Evolutionary conservation across 768 basidiomycete species (phyloP).

Genomic region (Glaciozyma antarctica): DNA sequence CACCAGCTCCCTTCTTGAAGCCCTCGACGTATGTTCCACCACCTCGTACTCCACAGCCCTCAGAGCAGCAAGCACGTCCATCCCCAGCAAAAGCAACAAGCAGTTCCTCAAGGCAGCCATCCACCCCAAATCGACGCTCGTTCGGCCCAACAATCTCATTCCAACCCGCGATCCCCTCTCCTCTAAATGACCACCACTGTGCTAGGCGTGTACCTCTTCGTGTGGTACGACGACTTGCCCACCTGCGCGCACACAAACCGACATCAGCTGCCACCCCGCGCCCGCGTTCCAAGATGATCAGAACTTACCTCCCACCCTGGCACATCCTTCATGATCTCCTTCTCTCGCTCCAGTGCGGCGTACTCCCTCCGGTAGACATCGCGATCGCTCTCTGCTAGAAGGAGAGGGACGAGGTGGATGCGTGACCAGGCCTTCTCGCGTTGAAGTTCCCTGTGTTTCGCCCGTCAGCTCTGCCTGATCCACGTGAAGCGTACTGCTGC

Average conservation of each 20-base stretch:
- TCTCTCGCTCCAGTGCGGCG: slow-evolving; percentile 68
- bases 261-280: neutral
- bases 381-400: slow-evolving; percentile 88
- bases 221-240: slow-evolving; percentile 79
- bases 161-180: neutral
- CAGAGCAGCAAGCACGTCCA: no score
- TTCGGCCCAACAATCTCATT: no score
- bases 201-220: slow-evolving; percentile 57
- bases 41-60: no score
- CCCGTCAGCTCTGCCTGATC: neutral
- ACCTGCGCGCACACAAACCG: slow-evolving; percentile 45
- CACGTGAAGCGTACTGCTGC: no score
- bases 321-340: slow-evolving; percentile 90
- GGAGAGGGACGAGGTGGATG: slow-evolving; percentile 81
- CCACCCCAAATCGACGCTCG: no score
- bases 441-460: slow-evolving; percentile 63
- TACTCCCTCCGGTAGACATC: slow-evolving; percentile 71
- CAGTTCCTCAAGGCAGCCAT: no score
- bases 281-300: neutral
- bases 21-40: no score
- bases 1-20: no score
- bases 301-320: slow-evolving; percentile 78
- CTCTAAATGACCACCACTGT: slow-evolving; percentile 53
- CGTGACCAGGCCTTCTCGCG: slow-evolving; percentile 92
- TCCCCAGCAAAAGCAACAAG: no score